A percentile compares a stretch with the other conserved stretches of the same genome.
Evolutionary conservation across 2,329 filamentous ascomycete genomes (phyloP).

Genomic region (Didymella exigua): DNA sequence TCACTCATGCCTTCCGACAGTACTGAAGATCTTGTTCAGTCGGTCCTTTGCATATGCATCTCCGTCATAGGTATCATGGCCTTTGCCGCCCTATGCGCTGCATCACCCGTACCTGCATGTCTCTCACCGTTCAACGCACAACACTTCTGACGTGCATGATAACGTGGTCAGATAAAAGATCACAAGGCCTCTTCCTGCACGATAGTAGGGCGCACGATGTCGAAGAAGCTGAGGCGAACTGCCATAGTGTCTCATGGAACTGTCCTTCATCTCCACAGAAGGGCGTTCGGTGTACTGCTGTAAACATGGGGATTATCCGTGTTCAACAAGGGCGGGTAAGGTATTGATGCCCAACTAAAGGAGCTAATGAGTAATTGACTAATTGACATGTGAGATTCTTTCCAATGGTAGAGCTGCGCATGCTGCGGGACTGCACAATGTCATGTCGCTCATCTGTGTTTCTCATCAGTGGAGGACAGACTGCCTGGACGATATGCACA

Average conservation of each 20-base stretch:
- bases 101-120: slow-evolving; percentile 2
- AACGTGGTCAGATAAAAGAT: neutral
- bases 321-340: neutral
- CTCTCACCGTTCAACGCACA: slow-evolving; percentile 1
- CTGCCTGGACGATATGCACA: neutral
- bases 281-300: neutral
- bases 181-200: neutral
- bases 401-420: neutral
- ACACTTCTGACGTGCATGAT: slow-evolving; percentile 2
- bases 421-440: neutral
- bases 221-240: neutral
- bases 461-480: neutral
- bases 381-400: neutral
- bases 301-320: neutral
- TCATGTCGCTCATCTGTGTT: neutral
- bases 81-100: neutral
- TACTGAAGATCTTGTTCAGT: too few species aligned
- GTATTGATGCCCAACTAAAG: neutral
- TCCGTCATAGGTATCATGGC: too few species aligned
- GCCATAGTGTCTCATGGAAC: neutral
- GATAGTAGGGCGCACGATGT: neutral
- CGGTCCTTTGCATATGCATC: too few species aligned
- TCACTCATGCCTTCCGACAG: too few species aligned
- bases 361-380: neutral
- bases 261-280: neutral